These are phyloP conservation scores for Acorus gramineus DNA, from an alignment of 106 monocot genomes.

Conservation along the genomic window DNA sequence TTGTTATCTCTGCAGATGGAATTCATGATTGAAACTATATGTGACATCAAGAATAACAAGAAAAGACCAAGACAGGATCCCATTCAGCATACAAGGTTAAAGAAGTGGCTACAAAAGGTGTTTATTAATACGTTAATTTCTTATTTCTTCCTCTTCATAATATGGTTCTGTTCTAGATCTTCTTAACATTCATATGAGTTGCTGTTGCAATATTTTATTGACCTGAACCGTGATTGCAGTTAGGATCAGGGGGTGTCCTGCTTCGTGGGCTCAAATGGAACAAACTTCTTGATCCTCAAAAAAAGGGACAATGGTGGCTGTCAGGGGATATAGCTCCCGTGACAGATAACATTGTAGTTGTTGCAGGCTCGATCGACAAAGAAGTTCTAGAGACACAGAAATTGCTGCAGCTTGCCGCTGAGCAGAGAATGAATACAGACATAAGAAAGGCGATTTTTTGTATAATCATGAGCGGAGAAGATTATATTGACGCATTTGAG, in stretches of 20 bases:
- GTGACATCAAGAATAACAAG: slow-evolving; percentile 97
- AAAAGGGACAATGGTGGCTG: slow-evolving; percentile 98
- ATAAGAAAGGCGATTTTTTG: slow-evolving; percentile 83
- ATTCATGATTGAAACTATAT: slow-evolving; percentile 94
- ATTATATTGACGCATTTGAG: slow-evolving; percentile 94
- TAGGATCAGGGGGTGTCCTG: slow-evolving; percentile 61
- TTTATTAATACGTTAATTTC: background rate
- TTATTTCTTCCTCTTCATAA: no score
- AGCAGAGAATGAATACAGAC: slow-evolving; percentile 92
- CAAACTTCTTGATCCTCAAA: slow-evolving; percentile 77
- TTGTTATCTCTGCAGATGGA: slow-evolving; percentile 65
- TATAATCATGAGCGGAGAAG: slow-evolving; percentile 92
- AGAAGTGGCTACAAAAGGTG: slow-evolving; percentile 99
- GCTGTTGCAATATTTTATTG: no score
- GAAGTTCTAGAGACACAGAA: slow-evolving; percentile 66
- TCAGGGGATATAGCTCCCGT: slow-evolving; percentile 39
- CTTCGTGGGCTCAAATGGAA: slow-evolving; percentile 76
- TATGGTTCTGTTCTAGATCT: no score
- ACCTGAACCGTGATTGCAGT: slow-evolving; percentile 21
- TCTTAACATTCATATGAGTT: no score
- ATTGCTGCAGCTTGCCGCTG: slow-evolving; percentile 70
- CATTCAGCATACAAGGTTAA: slow-evolving; percentile 56
- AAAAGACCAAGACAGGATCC: slow-evolving; percentile 71
- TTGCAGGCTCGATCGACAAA: slow-evolving; percentile 41
- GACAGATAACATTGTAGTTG: slow-evolving; percentile 42